Evolutionary conservation across 2,329 filamentous ascomycete species (phyloP).

Genomic region (Diaporthe ampelina): DNA sequence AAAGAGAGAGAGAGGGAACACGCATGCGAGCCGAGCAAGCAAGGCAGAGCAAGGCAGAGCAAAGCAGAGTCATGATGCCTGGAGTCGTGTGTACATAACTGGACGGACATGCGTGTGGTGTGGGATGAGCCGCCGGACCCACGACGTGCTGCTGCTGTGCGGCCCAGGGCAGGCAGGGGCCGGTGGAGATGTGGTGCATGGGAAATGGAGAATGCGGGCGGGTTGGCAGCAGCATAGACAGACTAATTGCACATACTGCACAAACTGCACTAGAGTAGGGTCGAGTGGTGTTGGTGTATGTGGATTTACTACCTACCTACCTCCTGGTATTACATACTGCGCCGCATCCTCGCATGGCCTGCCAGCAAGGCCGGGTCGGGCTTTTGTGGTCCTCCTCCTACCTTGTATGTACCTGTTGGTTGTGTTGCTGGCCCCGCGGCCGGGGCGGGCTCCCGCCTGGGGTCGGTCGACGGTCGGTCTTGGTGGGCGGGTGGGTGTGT

Average conservation of each 20-base stretch:
- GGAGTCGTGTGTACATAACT: no score
- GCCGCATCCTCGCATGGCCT: not conserved
- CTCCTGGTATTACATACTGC: not conserved
- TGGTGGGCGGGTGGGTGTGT: no score
- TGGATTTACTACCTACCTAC: not conserved
- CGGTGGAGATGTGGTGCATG: not conserved
- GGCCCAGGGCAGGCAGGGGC: not conserved
- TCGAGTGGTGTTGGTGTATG: not conserved
- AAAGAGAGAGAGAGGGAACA: not conserved
- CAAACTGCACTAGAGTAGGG: not conserved
- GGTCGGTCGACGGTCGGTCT: no score
- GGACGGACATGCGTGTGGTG: not conserved
- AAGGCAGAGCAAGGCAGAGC: no score
- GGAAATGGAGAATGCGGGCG: not conserved
- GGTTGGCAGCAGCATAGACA: no score
- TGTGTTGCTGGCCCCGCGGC: not conserved
- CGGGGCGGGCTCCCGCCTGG: not conserved
- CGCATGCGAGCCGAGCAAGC: not conserved
- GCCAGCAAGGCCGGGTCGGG: not conserved
- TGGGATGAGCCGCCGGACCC: not conserved
- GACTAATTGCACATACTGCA: not conserved
- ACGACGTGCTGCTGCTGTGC: slow-evolving; percentile 4
- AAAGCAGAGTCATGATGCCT: slow-evolving; percentile 31
- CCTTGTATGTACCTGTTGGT: not conserved
- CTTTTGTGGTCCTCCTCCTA: not conserved